phyloP scores from a whole-genome alignment of 2,329 filamentous ascomycete genomes.

The Thyridium curvatum region DNA sequence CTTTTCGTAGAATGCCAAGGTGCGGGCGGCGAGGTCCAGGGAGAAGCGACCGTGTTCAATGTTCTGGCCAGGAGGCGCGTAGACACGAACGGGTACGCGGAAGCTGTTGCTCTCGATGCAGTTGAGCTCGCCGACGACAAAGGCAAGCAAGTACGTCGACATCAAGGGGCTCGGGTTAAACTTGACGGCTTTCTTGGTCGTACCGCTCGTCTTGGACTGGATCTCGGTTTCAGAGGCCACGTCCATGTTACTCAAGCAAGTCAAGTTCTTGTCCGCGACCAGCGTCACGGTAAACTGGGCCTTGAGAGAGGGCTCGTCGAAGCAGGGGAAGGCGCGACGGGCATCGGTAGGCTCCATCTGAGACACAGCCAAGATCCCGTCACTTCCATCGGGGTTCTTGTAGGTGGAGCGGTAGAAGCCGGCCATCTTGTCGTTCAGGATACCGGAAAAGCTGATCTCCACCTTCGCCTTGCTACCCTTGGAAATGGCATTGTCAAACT shows the following conservation, averaged over 20 bases:
- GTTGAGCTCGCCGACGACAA: constrained; percentile 90
- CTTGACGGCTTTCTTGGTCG: constrained; percentile 75
- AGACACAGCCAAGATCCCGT: constrained; percentile 78
- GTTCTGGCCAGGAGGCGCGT: constrained; percentile 81
- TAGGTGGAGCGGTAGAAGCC: constrained; percentile 89
- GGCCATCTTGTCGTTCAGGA: constrained; percentile 83
- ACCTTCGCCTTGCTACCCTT: constrained; percentile 74
- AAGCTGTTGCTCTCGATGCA: constrained; percentile 90
- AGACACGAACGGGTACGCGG: constrained; percentile 88
- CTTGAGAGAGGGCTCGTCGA: constrained; percentile 92
- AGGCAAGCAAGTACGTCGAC: constrained; percentile 93
- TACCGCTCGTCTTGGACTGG: constrained; percentile 52
- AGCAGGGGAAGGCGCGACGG: constrained; percentile 88
- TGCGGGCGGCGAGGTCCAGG: constrained; percentile 80
- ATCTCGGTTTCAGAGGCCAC: constrained; percentile 73
- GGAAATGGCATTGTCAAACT: constrained; percentile 65
- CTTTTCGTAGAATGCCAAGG: constrained; percentile 91
- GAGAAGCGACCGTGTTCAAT: constrained; percentile 91
- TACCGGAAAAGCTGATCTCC: constrained; percentile 69
- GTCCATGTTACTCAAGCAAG: constrained; percentile 96
- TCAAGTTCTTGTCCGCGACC: constrained; percentile 83
- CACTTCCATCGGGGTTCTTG: constrained; percentile 72
- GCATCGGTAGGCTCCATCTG: constrained; percentile 98
- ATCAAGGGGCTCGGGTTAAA: constrained; percentile 91
- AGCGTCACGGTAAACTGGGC: constrained; percentile 88